phyloP scores from a whole-genome alignment of 176 grass and related monocot genomes.

The Elaeis guineensis region DNA sequence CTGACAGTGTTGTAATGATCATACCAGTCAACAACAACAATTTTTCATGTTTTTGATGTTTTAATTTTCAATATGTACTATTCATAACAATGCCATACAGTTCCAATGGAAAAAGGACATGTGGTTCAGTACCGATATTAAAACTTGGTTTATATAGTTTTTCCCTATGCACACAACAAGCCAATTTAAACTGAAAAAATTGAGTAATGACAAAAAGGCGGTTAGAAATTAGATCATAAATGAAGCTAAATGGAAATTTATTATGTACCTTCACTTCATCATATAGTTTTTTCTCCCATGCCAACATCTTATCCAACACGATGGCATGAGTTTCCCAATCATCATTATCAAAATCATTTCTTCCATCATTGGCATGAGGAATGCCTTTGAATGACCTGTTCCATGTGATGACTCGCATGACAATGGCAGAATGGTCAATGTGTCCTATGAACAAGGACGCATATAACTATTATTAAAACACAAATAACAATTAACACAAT shows the following conservation, averaged over 20 bases:
- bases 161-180: neutral
- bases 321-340: conserved; percentile 84
- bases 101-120: too few relatives aligned
- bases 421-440: conserved; percentile 92
- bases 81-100: too few relatives aligned
- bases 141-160: too few relatives aligned
- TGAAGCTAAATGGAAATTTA: conserved; percentile 1
- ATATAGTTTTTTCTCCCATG: conserved; percentile 98
- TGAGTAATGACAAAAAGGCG: neutral
- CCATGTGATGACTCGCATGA: conserved; percentile 99
- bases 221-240: neutral
- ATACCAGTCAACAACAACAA: too few relatives aligned
- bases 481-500: neutral
- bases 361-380: conserved; percentile 70
- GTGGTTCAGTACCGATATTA: too few relatives aligned
- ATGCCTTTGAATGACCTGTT: conserved; percentile 89
- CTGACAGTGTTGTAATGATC: too few relatives aligned
- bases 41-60: too few relatives aligned
- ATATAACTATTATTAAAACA: conserved; percentile 4
- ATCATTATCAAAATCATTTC: conserved; percentile 89
- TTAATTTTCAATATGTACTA: too few relatives aligned
- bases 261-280: conserved; percentile 90
- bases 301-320: conserved; percentile 90
- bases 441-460: conserved; percentile 51
- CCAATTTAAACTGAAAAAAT: neutral